Base-by-base conservation (phyloP, 2,329 filamentous ascomycete genomes). In the Pseudogymnoascus sp. region DNA sequence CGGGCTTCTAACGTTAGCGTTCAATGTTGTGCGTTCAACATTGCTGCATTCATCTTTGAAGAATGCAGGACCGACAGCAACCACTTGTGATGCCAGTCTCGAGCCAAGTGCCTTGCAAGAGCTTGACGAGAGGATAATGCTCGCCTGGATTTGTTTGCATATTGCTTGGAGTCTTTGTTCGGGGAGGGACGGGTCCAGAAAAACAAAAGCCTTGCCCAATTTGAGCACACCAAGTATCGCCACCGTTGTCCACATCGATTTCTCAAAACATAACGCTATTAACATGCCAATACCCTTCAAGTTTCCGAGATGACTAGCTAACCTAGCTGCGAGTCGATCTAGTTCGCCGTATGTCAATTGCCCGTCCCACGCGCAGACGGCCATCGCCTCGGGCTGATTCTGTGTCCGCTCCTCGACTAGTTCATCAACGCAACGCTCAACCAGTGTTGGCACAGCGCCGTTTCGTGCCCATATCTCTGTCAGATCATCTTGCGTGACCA, bases 141-240 rank as follows among this genome's bases (percentile, higher is more conserved):
- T 9, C 25, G 42, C 60, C 25, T 62, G 21, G 35, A 15, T 6
- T 5, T 64, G 29, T 13, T 33, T 4, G 7, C n/a, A 12, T 12
- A 48, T 48, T 12, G 41, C 25, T n/a, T 48, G 17, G 25, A 48
- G 15, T 15, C 41, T 12, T 21, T 9, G 15, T n/a, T 21, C 63
- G 6, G 70, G 69, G 36, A 71, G 65, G 8, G 60, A 66, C 12
- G 70, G 65, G 48, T 71, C 67, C 8, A 72, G 48, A 8, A 69
- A 66, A n/a, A 74, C 68, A 21, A 68, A 71, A 9, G 68, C 67
- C 31, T 64, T 68, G 1, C 70, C 70, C n/a, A 67, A 65, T 60
- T 69, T 70, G 9, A 70, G 27, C 5, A 72, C 64, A 15, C 63
- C 70, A 13, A 72, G 63, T 65, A 71, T 69, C 10, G 67, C 67